A percentile compares a stretch with the other conserved stretches of the same genome.
Conservation (phyloP, 192 early-diverging fungal genomes). For the Entomortierella lignicola region DNA sequence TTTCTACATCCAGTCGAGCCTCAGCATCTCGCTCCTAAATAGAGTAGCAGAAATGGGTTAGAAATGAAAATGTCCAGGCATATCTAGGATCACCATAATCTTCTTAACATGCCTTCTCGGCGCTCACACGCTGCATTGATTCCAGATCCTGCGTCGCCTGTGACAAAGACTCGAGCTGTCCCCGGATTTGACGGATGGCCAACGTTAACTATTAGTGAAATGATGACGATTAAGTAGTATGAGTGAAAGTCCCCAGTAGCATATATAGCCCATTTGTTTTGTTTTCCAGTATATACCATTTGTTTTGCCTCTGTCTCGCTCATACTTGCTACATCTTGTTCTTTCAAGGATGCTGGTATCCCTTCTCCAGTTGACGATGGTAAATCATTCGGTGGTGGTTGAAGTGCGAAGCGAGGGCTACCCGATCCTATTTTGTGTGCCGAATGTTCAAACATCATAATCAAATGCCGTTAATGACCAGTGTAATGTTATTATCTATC, state of each 20-base stretch:
- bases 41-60: background rate
- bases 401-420: slow-evolving; percentile 16
- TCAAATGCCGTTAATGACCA: too few species aligned
- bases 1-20: slow-evolving; percentile 34
- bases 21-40: slow-evolving; percentile 36
- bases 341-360: slow-evolving; percentile 8
- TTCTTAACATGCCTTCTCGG: slow-evolving; percentile 14
- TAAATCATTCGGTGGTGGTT: slow-evolving; percentile 30
- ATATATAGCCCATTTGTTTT: too few species aligned
- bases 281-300: slow-evolving; percentile 20
- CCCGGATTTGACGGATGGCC: slow-evolving; percentile 33
- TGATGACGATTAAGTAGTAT: background rate
- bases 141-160: slow-evolving; percentile 19
- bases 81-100: background rate
- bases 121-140: slow-evolving; percentile 27
- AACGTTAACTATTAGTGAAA: slow-evolving; percentile 19
- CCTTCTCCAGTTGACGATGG: slow-evolving; percentile 12
- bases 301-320: slow-evolving; percentile 25
- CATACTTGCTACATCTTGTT: slow-evolving; percentile 26
- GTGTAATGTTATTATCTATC: too few species aligned
- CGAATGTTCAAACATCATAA: background rate
- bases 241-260: too few species aligned
- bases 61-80: background rate
- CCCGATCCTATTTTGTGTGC: background rate
- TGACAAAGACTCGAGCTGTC: slow-evolving; percentile 11